phyloP scores from a whole-genome alignment of 805 yeast species.

The Candida patagonica region DNA sequence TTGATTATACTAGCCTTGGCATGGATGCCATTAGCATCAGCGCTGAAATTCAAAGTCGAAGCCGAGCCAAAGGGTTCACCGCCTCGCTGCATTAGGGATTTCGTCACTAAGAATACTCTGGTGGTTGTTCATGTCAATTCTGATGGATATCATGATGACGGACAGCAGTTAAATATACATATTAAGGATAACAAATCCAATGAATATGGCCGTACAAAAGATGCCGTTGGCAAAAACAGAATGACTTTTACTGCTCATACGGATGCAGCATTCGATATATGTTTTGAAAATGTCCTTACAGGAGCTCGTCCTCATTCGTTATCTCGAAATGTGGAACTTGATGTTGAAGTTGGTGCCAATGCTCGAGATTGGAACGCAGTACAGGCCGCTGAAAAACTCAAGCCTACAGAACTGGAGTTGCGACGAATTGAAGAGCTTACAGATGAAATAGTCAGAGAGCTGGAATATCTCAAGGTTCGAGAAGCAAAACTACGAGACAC shows the following conservation, averaged over 20 bases:
- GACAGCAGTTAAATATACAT: conserved; percentile 62
- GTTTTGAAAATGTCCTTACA: conserved; percentile 59
- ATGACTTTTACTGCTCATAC: conserved; percentile 80
- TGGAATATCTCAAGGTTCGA: conserved; percentile 75
- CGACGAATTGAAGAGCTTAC: conserved; percentile 80
- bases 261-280: conserved; percentile 80
- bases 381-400: conserved; percentile 86
- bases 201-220: conserved; percentile 70
- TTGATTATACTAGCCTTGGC: neutral
- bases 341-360: conserved; percentile 89
- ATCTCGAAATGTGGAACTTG: conserved; percentile 73
- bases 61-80: conserved; percentile 22
- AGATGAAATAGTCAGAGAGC: conserved; percentile 68
- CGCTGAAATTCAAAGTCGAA: conserved; percentile 26
- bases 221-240: conserved; percentile 60
- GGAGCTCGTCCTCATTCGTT: conserved; percentile 28
- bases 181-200: conserved; percentile 67
- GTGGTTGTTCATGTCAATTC: conserved; percentile 79
- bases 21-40: conserved; percentile 12
- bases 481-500: conserved; percentile 94
- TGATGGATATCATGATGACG: conserved; percentile 73
- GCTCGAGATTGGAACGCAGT: conserved; percentile 97
- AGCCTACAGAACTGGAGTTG: conserved; percentile 85
- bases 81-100: conserved; percentile 87
- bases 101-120: conserved; percentile 71